Percentiles rank a stretch among this genome's conserved stretches.
Evolutionary conservation across 2,329 filamentous ascomycete species (phyloP).

Genomic region (Teratosphaeria pseudoeucalypti): DNA sequence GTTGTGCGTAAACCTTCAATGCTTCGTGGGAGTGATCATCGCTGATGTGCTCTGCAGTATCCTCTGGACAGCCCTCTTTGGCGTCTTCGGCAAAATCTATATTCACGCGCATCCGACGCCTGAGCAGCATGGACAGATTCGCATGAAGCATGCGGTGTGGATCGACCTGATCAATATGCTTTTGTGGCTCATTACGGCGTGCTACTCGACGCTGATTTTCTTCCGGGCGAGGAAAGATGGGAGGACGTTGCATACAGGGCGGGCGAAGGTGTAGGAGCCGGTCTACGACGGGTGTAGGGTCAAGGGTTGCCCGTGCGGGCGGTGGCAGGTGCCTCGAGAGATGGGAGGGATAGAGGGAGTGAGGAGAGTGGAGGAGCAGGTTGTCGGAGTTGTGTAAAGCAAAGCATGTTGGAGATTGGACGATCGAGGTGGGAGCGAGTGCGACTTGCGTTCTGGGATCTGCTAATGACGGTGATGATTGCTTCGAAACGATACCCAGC

Average conservation of each 20-base stretch:
- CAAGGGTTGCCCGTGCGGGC: not conserved
- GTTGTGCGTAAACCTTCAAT: constrained; percentile 33
- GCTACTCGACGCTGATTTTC: constrained; percentile 50
- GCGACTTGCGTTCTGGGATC: not conserved
- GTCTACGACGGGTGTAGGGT: not conserved
- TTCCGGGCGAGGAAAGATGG: constrained; percentile 41
- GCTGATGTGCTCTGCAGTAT: constrained; percentile 30
- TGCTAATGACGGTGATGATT: not conserved
- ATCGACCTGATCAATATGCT: constrained; percentile 64
- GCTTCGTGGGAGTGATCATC: not conserved
- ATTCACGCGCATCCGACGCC: constrained; percentile 51
- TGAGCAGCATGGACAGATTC: constrained; percentile 42
- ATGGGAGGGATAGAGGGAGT: not conserved
- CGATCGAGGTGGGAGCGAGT: not conserved
- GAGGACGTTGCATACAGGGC: constrained; percentile 28
- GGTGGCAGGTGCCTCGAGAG: not conserved
- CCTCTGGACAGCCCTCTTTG: constrained; percentile 73
- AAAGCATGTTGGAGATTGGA: not conserved
- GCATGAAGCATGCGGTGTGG: constrained; percentile 85
- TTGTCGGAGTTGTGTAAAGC: not conserved
- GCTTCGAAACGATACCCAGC: not conserved
- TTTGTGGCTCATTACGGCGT: constrained; percentile 60
- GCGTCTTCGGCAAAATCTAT: constrained; percentile 73
- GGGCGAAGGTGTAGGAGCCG: constrained; percentile 21
- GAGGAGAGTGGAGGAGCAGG: constrained; percentile 1